Percentiles rank a stretch among this genome's conserved stretches.
Evolutionary conservation across 768 basidiomycete species (phyloP).

Genomic region (Chalciporus pseudorubinellus): DNA sequence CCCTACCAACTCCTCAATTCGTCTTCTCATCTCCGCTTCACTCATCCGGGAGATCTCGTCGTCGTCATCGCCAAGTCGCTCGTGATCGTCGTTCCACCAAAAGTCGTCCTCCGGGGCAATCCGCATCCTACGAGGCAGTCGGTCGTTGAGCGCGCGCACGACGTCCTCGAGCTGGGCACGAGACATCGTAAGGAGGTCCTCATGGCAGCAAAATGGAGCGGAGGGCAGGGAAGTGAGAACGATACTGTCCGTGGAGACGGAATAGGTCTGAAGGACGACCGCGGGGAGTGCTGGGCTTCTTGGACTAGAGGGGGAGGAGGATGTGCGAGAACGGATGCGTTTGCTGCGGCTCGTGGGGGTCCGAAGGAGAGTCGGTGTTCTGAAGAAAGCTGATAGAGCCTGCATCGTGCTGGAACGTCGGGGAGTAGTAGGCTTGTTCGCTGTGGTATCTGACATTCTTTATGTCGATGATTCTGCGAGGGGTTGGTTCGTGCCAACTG

Average conservation of each 20-base stretch:
- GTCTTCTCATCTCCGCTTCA: conserved; percentile 46
- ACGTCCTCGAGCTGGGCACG: conserved; percentile 51
- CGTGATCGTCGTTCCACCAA: conserved; percentile 7
- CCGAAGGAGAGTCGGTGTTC: conserved; percentile 23
- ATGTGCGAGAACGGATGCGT: conserved; percentile 14
- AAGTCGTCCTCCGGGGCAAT: conserved; percentile 43
- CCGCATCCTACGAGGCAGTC: conserved; percentile 49
- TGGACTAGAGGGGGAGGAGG: conserved; percentile 11
- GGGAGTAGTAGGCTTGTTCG: conserved; percentile 8
- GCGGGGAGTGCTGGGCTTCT: conserved; percentile 29
- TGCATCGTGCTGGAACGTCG: conserved; percentile 11
- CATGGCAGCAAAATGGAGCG: conserved; percentile 72
- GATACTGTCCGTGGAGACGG: conserved; percentile 47
- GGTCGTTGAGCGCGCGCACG: conserved; percentile 53
- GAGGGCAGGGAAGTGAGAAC: conserved; percentile 59
- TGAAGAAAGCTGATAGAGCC: conserved; percentile 19
- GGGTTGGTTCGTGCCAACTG: too few relatives aligned
- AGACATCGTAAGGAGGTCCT: conserved; percentile 66
- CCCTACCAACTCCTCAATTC: conserved; percentile 62
- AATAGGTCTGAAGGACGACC: conserved; percentile 61
- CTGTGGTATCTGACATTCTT: conserved; percentile 9
- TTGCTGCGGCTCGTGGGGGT: conserved; percentile 20
- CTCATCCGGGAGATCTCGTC: conserved; percentile 28
- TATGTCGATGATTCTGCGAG: background rate
- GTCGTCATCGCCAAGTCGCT: background rate